phyloP scores from a whole-genome alignment of 805 yeast genomes.

The Priceomyces carsonii region DNA sequence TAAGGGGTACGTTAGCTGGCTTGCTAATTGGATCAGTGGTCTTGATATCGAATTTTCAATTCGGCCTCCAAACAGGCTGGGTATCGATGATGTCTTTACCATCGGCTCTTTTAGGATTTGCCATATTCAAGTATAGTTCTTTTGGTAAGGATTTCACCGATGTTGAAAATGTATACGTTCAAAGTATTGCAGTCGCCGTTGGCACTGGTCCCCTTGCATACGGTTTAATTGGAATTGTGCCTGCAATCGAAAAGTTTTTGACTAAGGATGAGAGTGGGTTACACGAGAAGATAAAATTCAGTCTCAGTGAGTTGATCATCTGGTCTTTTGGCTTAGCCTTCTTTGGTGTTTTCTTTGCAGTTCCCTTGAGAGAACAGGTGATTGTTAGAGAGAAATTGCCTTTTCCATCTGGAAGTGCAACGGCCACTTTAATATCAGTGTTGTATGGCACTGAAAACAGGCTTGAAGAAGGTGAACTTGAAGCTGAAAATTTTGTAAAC shows the following conservation, averaged over 20 bases:
- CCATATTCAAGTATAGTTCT: constrained; percentile 67
- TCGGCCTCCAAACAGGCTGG: constrained; percentile 98
- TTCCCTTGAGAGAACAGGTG: constrained; percentile 83
- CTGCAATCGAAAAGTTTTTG: constrained; percentile 90
- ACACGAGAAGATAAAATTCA: constrained; percentile 34
- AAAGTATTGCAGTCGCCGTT: constrained; percentile 92
- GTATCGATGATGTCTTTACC: constrained; percentile 99
- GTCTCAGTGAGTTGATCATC: constrained; percentile 55
- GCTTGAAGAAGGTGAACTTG: constrained; percentile 24
- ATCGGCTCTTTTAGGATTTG: constrained; percentile 83
- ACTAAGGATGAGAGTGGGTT: constrained; percentile 77
- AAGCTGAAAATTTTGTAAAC: background rate
- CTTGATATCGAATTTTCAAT: constrained; percentile 87
- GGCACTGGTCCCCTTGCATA: constrained; percentile 97
- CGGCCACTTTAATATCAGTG: constrained; percentile 89
- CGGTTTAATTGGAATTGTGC: constrained; percentile 93
- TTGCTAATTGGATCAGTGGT: constrained; percentile 84
- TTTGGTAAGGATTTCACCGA: constrained; percentile 56
- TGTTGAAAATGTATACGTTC: constrained; percentile 92
- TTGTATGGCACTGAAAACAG: constrained; percentile 68
- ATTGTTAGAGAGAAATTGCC: constrained; percentile 84
- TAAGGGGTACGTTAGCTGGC: constrained; percentile 75
- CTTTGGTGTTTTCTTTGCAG: constrained; percentile 94
- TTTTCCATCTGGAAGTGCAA: constrained; percentile 95
- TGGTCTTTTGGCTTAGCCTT: constrained; percentile 91